Evolutionary conservation across 2,329 filamentous ascomycete species (phyloP), one percentile per base, ranked within the genome.

Genomic region (Purpureocillium lavendulum): DNA sequence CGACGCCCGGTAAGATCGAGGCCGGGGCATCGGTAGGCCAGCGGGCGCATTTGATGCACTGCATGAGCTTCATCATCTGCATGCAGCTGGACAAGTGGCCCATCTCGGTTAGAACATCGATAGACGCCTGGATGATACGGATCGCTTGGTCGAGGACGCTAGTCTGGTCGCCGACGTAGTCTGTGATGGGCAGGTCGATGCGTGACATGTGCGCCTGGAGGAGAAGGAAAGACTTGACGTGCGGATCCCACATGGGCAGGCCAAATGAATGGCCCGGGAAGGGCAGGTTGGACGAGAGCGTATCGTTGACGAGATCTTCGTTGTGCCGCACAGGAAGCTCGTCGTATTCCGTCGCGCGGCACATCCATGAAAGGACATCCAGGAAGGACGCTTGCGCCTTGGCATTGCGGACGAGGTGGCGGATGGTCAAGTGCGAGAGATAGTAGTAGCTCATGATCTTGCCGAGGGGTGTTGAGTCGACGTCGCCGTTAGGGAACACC

Each of bases 391-490:
- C 87, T 14, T 80, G 67, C 1, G 80, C 75, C 53, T 85, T 90
- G 17, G 84, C 86, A 49, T 90, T 75, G 35, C 77, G 73, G 46
- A 85, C 78, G 7, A 98, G 75, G 52, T 87, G 82, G 1, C 92
- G 85, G 52, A 98, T 88, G 0, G 92, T 98, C 62, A 85, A 85
- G 66, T 98, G 92, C 0, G 89, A 94, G 35, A 92, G 80, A 57
- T 98, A 98, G 71, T 98, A 98, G 71, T 97, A 98, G 60, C 86
- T 94, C 87, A 97, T 96, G 56, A 98, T 97, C 67, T 95, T 96
- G 53, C 92, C 92, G 7, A 97, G 74, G 0, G 90, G 82, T 0
- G 92, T 97, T 1, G 90, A 71, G 50, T 95, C 85, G 21, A 98
- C 81, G 50, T 95, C 84, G 33, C 90, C 90, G 48, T 92, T 95